Evolutionary conservation across 345 rosid genomes (phyloP).

Genomic region (Bretschneidera sinensis): DNA sequence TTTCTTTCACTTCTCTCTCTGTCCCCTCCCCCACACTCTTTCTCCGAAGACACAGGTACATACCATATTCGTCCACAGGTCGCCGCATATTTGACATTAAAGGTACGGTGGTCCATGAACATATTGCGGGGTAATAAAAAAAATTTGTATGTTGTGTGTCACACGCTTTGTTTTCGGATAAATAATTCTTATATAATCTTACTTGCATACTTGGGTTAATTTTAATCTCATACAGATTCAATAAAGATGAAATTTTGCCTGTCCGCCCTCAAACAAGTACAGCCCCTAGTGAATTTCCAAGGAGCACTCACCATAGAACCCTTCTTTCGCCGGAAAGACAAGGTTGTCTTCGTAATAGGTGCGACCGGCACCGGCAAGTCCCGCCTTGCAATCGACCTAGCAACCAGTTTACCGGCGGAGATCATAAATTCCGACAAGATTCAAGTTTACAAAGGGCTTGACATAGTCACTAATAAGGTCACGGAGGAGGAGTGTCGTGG

Average conservation of each 20-base stretch:
- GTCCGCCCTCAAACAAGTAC: conserved; percentile 45
- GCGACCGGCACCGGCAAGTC: conserved; percentile 91
- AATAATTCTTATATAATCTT: no score
- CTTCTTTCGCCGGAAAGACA: conserved; percentile 60
- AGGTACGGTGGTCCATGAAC: neutral
- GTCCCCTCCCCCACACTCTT: no score
- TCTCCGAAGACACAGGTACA: neutral
- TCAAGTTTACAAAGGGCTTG: conserved; percentile 72
- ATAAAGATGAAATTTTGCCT: conserved; percentile 38
- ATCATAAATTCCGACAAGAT: conserved; percentile 83
- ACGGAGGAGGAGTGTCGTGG: conserved; percentile 68
- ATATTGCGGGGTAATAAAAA: no score
- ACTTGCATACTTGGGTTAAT: no score
- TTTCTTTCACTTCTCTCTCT: no score
- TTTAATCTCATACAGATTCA: no score
- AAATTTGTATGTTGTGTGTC: no score
- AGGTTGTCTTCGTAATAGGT: conserved; percentile 71
- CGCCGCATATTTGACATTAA: neutral
- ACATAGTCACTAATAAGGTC: conserved; percentile 72
- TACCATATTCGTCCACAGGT: neutral
- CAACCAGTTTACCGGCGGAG: conserved; percentile 69
- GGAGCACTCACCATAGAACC: conserved; percentile 32
- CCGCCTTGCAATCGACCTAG: conserved; percentile 75
- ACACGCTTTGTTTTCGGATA: no score
- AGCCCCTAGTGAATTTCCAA: conserved; percentile 44